Evolutionary conservation across 2,329 filamentous ascomycete species (phyloP), one percentile per base, ranked within the genome.

Genomic region (Didymella exigua): DNA sequence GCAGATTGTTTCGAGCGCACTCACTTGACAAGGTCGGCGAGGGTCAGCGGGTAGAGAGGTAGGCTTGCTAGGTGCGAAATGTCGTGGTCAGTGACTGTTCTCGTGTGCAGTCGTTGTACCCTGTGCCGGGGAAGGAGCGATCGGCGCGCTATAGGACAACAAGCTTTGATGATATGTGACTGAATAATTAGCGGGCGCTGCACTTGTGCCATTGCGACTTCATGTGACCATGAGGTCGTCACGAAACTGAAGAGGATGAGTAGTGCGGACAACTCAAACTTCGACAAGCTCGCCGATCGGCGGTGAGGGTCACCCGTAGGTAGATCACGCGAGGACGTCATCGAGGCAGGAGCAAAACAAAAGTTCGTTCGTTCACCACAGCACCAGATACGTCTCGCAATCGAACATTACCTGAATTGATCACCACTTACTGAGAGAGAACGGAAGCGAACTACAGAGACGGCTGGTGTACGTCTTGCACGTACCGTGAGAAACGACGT

Each of bases 21-120:
- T 65, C 81, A 96, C 89, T 89, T 93, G 66, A 97, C 89, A 5
- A 99, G 82, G 71, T 98, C 95, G 54, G 89, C 87, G 29, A 99
- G 84, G 23, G 91, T 95, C 69, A 98, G 79, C 10, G 89, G 86
- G 70, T 96, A 90, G 47, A 96, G 84, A 30, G 88, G 87, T 69
- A 89, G 87, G 53, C 86, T 86, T 27, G 93, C 91, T 41, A 98
- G 84, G 36, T 84, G 85, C 40, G 87, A 84, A 61, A 98, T 90
- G 71, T 95, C 89, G 60, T 89, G 86, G 71, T 93, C 89, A 4
- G 79, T 81, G 31, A 82, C 80, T 3, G 73, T 76, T 38, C 67
- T 70, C 2, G 77, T 81, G 54, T 72, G 70, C n/a, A 76, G 49
- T 23, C 44, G 61, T 23, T 60, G 62, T 30, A 59, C 49, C 7